Evolutionary conservation across 1,284 basidiomycete species (phyloP), one percentile per base, ranked within the genome.

Genomic region (Pseudozyma sp.): DNA sequence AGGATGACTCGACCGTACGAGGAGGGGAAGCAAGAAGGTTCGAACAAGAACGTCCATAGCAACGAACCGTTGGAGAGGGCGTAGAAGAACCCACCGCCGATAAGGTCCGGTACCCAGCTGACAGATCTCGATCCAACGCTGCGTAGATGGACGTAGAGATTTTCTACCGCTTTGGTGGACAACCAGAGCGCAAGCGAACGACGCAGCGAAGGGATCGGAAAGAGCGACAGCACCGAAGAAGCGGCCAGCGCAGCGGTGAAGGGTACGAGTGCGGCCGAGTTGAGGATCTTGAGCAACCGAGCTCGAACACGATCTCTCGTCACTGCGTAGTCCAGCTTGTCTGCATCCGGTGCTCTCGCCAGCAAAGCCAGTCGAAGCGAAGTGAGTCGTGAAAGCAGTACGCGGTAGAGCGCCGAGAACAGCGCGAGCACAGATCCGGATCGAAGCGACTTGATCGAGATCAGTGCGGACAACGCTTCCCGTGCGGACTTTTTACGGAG

Each of bases 21-120:
- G 13, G 31, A 19, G 0, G 79, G 79, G 60, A 81, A 81, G 51
- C 66, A 68, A 13, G 62, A 55, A 8, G 72, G 69, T 48, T 81
- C 75, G 54, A 81, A 81, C 6, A 81, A 49, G 57, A 79, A 79
- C 9, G 69, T 67, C 68, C 75, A 79, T 3, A 81, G 58, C 55
- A 81, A 58, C 55, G 81, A 77, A 17, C 69, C 80, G 57, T 81
- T 81, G 14, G 66, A 55, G 8, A 81, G n/a, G 4, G 79, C 79
- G 52, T 79, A 81, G 39, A 79, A 73, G 34, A 81, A 69, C 0
- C 62, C 64, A 8, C 61, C 66, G 31, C 78, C 75, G 34, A 77
- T 55, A 72, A 70, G 81, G 40, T 70, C 66, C 1, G 80, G 80
- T 4, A 81, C 65, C 79, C 77, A 80, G 2, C 44, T 33, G 13